phyloP scores from a whole-genome alignment of 176 grass and related monocot genomes.

The Oryza nivara region DNA sequence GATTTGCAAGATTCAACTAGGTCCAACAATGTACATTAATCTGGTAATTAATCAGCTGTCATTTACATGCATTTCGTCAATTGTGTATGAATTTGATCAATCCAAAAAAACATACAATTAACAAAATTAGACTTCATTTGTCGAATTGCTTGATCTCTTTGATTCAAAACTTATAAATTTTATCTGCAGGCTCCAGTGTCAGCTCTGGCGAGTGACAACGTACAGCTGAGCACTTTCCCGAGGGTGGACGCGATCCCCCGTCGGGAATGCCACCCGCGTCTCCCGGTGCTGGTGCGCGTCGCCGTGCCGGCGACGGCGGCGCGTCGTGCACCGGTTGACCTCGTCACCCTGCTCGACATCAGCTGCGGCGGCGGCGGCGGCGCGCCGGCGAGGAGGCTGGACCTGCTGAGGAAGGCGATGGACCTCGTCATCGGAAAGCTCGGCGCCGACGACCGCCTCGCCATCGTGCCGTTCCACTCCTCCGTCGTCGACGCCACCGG shows the following conservation, averaged over 20 bases:
- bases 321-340: background rate
- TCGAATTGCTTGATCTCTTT: too few relatives aligned
- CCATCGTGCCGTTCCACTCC: constrained; percentile 4
- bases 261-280: background rate
- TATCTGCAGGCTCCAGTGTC: background rate
- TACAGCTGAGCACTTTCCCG: background rate
- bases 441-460: background rate
- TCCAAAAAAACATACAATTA: background rate
- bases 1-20: too few relatives aligned
- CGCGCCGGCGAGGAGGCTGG: background rate
- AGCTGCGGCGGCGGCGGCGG: background rate
- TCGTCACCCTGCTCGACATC: background rate
- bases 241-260: background rate
- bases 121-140: too few relatives aligned
- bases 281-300: background rate
- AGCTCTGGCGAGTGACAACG: background rate
- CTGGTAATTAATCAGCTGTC: background rate
- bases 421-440: background rate
- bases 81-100: background rate
- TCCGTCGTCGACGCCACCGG: background rate
- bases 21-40: background rate
- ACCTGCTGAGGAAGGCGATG: background rate
- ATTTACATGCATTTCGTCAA: background rate
- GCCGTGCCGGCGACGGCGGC: background rate
- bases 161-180: background rate